Base-by-base conservation (phyloP, 495 filamentous ascomycete genomes). In the Stereocaulon alpinum region DNA sequence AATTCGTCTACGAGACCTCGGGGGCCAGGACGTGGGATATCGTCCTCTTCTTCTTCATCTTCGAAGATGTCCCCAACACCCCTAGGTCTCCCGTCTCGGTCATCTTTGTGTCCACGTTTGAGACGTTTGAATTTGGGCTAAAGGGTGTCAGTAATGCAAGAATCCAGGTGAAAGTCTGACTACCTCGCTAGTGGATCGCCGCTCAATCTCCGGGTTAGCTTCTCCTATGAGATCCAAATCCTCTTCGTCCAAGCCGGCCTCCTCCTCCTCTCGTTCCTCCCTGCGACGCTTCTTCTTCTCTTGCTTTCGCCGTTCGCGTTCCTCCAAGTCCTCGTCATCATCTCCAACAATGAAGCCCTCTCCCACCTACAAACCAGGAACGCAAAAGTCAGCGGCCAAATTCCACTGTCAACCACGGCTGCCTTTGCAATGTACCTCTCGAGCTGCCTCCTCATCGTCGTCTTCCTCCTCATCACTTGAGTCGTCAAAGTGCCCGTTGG, bases 281-380 rank as follows among this genome's bases (percentile, higher is more conserved):
- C 86, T 74, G 63, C 82, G 78, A 55, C 88, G 82, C 74, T 90
- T 92, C 64, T 80, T 82, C 65, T 74, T 79, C 66, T 83, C 81
- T 50, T 79, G 80, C 43, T 82, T 78, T 47, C 86, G 79, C 57
- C 77, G 76, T 24, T 76, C 76, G 63, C 83, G 82, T 48, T 80
- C 80, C 37, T 87, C 86, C 20, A 84, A 79, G 40, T 89, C 89
- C 64, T 94, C 89, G 62, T 94, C 88, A 62, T 94, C 91, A 62
- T 94, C 91, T 64, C 95, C 91, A 64, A 95, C 89, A 57, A 98
- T 96, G 74, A 97, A 98, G 6, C 91, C 94, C 75, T 94, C 89
- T 29, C 87, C 86, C 41, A 96, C 80, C 88, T 94, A 66, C 27
- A 34, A 0, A 29, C 15, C 3, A 30, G 24, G 10, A 63, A 30